These are phyloP conservation scores for Henningerozyma blattae DNA, from an alignment of 805 yeast genomes.

Conservation along the genomic window DNA sequence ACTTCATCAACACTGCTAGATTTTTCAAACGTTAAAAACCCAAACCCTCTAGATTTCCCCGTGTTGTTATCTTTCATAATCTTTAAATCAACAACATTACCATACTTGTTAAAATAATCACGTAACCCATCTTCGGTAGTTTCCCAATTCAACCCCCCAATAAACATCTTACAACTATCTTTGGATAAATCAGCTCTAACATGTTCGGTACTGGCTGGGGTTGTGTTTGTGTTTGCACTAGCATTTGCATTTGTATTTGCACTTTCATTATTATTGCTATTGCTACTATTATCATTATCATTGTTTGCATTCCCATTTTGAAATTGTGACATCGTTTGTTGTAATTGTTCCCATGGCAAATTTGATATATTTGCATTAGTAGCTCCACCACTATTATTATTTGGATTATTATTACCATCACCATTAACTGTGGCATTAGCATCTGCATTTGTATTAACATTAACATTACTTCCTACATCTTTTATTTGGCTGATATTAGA, in stretches of 20 bases:
- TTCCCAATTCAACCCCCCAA: constrained; percentile 97
- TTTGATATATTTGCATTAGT: constrained; percentile 5
- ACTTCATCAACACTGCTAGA: constrained; percentile 81
- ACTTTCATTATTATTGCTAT: neutral
- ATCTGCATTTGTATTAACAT: constrained; percentile 3
- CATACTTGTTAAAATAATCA: constrained; percentile 76
- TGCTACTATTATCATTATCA: neutral
- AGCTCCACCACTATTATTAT: constrained; percentile 2
- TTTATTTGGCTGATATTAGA: constrained; percentile 23
- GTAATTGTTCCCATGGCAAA: constrained; percentile 24
- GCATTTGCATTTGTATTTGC: constrained; percentile 1
- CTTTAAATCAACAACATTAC: constrained; percentile 77
- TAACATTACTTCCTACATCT: no score
- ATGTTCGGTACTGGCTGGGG: constrained; percentile 10
- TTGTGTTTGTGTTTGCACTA: constrained; percentile 4
- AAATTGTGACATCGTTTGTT: constrained; percentile 24
- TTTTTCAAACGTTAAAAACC: constrained; percentile 76
- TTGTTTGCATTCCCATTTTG: constrained; percentile 4
- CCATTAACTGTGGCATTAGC: constrained; percentile 11
- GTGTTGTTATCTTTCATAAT: constrained; percentile 85
- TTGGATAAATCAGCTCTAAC: constrained; percentile 42
- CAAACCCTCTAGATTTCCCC: constrained; percentile 91
- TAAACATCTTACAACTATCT: constrained; percentile 84
- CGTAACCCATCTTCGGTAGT: constrained; percentile 81
- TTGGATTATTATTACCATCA: constrained; percentile 7